A percentile compares a stretch with the other conserved stretches of the same genome.
Conservation (phyloP, 2,329 filamentous ascomycete genomes). For the Fulvia fulva region DNA sequence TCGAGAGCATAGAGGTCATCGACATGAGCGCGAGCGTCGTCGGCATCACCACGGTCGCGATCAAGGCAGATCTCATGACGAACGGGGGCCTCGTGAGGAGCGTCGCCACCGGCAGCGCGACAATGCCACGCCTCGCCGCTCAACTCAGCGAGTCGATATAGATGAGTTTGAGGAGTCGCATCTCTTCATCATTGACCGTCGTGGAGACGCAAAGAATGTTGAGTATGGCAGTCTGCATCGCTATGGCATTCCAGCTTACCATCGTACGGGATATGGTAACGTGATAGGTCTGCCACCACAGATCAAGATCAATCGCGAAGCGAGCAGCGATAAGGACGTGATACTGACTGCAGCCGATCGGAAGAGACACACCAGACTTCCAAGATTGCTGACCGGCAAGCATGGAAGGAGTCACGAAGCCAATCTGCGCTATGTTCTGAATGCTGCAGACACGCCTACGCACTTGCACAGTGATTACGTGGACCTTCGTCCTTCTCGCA, state of each 20-base stretch:
- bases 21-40: not conserved
- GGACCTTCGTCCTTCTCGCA: conserved; percentile 12
- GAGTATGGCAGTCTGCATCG: conserved; percentile 71
- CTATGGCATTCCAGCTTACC: conserved; percentile 67
- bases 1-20: conserved; percentile 1
- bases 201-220: conserved; percentile 72
- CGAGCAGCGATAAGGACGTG: conserved; percentile 46
- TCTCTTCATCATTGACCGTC: conserved; percentile 63
- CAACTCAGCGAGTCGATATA: not conserved
- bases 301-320: conserved; percentile 64
- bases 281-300: conserved; percentile 63
- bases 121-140: not conserved
- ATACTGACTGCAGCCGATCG: conserved; percentile 1
- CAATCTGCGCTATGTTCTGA: conserved; percentile 7
- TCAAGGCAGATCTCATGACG: not conserved
- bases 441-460: not conserved
- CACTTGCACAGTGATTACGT: conserved; percentile 18
- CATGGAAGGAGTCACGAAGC: conserved; percentile 6
- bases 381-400: conserved; percentile 16
- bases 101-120: not conserved
- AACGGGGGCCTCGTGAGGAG: not conserved
- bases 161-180: conserved; percentile 26
- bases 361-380: not conserved
- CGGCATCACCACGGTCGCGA: not conserved
- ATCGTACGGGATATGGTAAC: conserved; percentile 62